A percentile compares a stretch with the other conserved stretches of the same genome.
Conservation (phyloP, 2,329 filamentous ascomycete species). For the Aspergillus fumigatus region DNA sequence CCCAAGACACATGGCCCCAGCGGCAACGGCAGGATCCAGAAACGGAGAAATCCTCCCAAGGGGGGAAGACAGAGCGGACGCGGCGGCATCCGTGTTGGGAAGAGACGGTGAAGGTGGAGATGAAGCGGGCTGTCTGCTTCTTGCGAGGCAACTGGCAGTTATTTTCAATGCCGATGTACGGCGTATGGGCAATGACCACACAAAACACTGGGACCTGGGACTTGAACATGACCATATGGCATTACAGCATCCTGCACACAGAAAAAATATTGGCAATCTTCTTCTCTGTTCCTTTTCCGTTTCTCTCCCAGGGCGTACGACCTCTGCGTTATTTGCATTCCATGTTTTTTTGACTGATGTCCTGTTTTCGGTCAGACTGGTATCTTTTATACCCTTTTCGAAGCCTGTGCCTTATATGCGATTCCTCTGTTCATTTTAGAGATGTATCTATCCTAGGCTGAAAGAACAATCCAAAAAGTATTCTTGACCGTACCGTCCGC, state of each 20-base stretch:
- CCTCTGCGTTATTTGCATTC: not conserved
- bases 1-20: slow-evolving; percentile 24
- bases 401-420: not conserved
- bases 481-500: not conserved
- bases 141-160: not conserved
- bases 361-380: not conserved
- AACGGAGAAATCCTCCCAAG: slow-evolving; percentile 13
- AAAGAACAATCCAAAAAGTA: not conserved
- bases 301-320: not conserved
- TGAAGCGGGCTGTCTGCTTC: not conserved
- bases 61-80: slow-evolving; percentile 11
- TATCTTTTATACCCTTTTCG: not conserved
- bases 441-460: too few relatives aligned
- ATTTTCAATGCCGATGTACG: not conserved
- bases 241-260: not conserved
- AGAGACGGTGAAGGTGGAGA: not conserved
- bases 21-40: slow-evolving; percentile 21
- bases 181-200: not conserved
- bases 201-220: not conserved
- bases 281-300: not conserved
- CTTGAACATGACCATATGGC: not conserved
- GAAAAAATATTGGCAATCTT: not conserved
- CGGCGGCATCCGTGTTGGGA: slow-evolving; percentile 12
- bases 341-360: not conserved
- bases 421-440: not conserved